Conservation (phyloP, 192 early-diverging fungal genomes). For the Cladochytrium replicatum region DNA sequence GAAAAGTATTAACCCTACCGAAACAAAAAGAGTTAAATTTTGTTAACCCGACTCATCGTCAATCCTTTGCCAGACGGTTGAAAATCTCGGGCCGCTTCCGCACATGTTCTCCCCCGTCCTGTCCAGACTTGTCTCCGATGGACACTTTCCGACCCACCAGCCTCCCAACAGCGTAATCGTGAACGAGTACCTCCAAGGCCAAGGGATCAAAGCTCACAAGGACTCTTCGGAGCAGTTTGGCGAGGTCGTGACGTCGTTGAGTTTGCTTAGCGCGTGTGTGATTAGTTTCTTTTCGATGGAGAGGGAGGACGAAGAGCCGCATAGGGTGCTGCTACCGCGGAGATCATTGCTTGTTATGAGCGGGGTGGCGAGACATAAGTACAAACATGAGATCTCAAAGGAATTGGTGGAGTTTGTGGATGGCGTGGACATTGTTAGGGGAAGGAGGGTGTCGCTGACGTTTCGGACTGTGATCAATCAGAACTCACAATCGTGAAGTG, state of each 20-base stretch:
- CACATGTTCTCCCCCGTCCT: not conserved
- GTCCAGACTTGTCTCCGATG: not conserved
- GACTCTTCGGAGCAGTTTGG: not conserved
- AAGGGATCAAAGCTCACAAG: not conserved
- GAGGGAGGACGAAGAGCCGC: not conserved
- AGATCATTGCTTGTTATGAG: not conserved
- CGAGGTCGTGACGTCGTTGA: not conserved
- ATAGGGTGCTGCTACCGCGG: not conserved
- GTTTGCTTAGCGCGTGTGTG: not conserved
- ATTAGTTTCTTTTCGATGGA: not conserved
- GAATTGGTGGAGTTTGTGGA: not conserved
- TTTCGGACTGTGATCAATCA: not conserved
- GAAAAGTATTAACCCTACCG: too few relatives aligned
- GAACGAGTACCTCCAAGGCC: not conserved
- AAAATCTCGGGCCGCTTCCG: not conserved
- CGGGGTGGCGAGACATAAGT: not conserved
- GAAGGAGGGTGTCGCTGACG: not conserved
- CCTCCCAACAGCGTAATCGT: not conserved
- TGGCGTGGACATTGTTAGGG: not conserved
- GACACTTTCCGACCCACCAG: not conserved
- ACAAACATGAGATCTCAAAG: not conserved
- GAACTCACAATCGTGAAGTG: not conserved
- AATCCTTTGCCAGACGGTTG: not conserved
- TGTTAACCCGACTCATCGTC: too few relatives aligned
- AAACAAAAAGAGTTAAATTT: too few relatives aligned